Evolutionary conservation across 2,329 filamentous ascomycete genomes (phyloP), one percentile per base, ranked within the genome.

Genomic region (Rosellinia necatrix): DNA sequence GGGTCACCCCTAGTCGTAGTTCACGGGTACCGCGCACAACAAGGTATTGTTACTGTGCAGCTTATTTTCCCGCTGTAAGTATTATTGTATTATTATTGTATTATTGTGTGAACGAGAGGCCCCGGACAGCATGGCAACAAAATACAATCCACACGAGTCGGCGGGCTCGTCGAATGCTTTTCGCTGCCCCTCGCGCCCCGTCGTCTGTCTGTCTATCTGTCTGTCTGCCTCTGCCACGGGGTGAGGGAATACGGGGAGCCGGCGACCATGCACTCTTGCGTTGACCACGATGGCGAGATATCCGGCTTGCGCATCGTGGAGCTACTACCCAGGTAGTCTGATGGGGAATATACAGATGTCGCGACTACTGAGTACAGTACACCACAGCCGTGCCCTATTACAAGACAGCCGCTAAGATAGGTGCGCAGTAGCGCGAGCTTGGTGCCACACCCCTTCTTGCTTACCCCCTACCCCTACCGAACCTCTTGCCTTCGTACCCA

Each of bases 381-480:
- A 42, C n/a, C n/a, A n/a, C n/a, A n/a, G n/a, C n/a, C n/a, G n/a
- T n/a, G n/a, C n/a, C n/a, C n/a, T n/a, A n/a, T n/a, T n/a, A n/a
- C n/a, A n/a, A 40, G 44, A 43, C 34, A 32, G 44, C 42, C 50
- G 53, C 57, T 41, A 53, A 53, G 57, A 56, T 59, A 54, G 49
- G 35, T 47, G 47, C 48, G 48, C 30, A 49, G 56, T 53, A 50
- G 57, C 35, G 57, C 43, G 34, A 34, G 21, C 49, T 50, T 57
- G 49, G 57, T 58, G 42, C 46, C 54, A 60, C 53, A 30, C 58
- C 56, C 53, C 44, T 34, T 44, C 35, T 44, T 60, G 53, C 54
- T 60, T 51, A 60, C 54, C 35, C 41, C 38, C 42, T 53, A 53
- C 21, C 34, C 30, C 41, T 49, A 49, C 24, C 32, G 32, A 53